Evolutionary conservation across 169 alveolate species (phyloP).

Genomic region (Eimeria mitis): DNA sequence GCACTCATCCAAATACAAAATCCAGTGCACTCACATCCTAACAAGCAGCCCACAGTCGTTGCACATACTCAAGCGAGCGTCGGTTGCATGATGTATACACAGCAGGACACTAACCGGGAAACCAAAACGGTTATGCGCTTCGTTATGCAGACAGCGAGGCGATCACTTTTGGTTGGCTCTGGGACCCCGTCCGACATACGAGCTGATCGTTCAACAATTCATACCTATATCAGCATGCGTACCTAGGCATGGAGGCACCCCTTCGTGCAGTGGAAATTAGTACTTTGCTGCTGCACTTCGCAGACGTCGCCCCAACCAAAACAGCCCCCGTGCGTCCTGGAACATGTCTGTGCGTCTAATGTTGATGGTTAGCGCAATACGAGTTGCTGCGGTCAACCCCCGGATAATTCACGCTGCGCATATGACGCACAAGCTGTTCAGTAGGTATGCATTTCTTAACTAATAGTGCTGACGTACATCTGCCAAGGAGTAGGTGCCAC

Average conservation of each 20-base stretch:
- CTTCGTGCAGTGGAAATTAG: not conserved
- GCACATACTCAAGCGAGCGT: not conserved
- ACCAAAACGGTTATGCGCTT: not conserved
- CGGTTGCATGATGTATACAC: not conserved
- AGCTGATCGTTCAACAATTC: not conserved
- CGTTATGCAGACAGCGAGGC: not conserved
- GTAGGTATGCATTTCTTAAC: not conserved
- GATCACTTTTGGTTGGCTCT: not conserved
- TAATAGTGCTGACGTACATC: not conserved
- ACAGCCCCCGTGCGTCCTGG: not conserved
- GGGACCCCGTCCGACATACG: not conserved
- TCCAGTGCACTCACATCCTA: not conserved
- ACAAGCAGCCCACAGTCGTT: not conserved
- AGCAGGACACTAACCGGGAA: not conserved
- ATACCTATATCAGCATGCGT: not conserved
- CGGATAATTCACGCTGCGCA: not conserved
- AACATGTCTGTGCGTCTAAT: not conserved
- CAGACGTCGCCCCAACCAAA: not conserved
- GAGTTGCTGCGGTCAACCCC: not conserved
- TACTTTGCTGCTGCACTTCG: not conserved
- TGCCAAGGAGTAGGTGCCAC: not conserved
- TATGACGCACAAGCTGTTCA: not conserved
- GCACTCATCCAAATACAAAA: not conserved
- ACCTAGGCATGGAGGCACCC: not conserved
- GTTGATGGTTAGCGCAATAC: not conserved